These are phyloP conservation scores for Polytolypa hystricis DNA, from an alignment of 2,329 filamentous ascomycete species.

Conservation along the genomic window DNA sequence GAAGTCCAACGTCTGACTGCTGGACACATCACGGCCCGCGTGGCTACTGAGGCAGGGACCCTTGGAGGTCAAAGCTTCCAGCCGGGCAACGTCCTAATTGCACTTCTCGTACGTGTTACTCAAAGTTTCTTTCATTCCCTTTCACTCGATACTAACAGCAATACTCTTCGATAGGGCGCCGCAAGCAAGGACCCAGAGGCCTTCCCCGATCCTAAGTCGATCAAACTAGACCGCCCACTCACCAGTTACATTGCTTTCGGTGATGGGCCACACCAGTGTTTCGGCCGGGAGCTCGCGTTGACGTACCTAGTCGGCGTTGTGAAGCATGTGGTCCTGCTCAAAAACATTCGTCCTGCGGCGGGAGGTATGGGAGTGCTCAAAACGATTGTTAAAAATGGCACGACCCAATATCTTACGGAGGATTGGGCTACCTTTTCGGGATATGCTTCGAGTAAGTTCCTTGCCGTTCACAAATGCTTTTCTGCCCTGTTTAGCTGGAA, in stretches of 20 bases:
- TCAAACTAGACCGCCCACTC: slow-evolving; percentile 32
- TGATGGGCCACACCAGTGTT: slow-evolving; percentile 37
- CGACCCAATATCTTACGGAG: slow-evolving; percentile 37
- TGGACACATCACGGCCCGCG: slow-evolving; percentile 28
- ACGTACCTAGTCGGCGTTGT: slow-evolving; percentile 32
- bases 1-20: slow-evolving; percentile 14
- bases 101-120: slow-evolving; percentile 18
- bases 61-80: slow-evolving; percentile 31
- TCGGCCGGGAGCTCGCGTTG: slow-evolving; percentile 32
- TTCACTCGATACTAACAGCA: slow-evolving; percentile 11
- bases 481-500: background rate
- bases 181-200: slow-evolving; percentile 28
- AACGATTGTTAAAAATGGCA: slow-evolving; percentile 25
- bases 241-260: slow-evolving; percentile 33
- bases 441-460: slow-evolving; percentile 35
- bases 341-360: slow-evolving; percentile 34
- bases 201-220: slow-evolving; percentile 27
- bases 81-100: slow-evolving; percentile 30
- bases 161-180: slow-evolving; percentile 3
- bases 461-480: background rate
- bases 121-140: background rate
- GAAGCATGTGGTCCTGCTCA: slow-evolving; percentile 33
- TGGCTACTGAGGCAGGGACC: slow-evolving; percentile 23
- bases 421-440: slow-evolving; percentile 38
- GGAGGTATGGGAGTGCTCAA: slow-evolving; percentile 37